Conservation (phyloP, 2,329 filamentous ascomycete genomes). For the Talaromyces sp. region DNA sequence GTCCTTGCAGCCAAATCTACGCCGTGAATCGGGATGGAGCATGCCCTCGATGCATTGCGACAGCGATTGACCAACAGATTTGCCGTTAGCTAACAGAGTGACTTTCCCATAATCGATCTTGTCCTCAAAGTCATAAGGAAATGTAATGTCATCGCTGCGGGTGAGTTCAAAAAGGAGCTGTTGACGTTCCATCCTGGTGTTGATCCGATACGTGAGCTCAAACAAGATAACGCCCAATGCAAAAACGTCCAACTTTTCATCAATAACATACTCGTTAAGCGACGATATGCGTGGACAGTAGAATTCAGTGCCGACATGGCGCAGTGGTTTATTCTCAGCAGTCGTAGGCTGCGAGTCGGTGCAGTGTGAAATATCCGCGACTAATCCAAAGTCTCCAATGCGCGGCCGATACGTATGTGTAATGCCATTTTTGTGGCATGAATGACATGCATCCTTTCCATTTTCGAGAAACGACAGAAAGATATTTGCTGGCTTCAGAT, state of each 20-base stretch:
- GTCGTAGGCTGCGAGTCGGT: slow-evolving; percentile 22
- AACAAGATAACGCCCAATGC: slow-evolving; percentile 59
- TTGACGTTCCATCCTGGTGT: slow-evolving; percentile 45
- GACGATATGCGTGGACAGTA: slow-evolving; percentile 48
- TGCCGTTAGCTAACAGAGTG: slow-evolving; percentile 18
- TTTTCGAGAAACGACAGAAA: slow-evolving; percentile 53
- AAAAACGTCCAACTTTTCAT: slow-evolving; percentile 56
- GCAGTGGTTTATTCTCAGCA: slow-evolving; percentile 21
- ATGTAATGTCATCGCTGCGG: slow-evolving; percentile 17
- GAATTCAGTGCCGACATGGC: slow-evolving; percentile 57
- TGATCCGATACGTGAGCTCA: slow-evolving; percentile 55
- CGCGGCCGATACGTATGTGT: slow-evolving; percentile 50
- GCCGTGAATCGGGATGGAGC: slow-evolving; percentile 31
- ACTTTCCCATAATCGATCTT: slow-evolving; percentile 31
- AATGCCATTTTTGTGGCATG: slow-evolving; percentile 35
- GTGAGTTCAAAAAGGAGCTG: slow-evolving; percentile 38
- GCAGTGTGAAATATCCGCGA: slow-evolving; percentile 48
- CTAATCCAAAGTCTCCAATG: slow-evolving; percentile 65
- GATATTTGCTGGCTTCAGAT: slow-evolving; percentile 65
- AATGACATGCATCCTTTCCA: slow-evolving; percentile 42
- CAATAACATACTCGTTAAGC: slow-evolving; percentile 24
- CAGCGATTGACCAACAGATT: slow-evolving; percentile 27
- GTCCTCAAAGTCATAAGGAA: slow-evolving; percentile 33
- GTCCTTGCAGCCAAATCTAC: slow-evolving; percentile 33
- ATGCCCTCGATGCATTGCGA: slow-evolving; percentile 37